Evolutionary conservation across 176 grass and related monocot genomes (phyloP), one percentile per base, ranked within the genome.

Genomic region (Musa schizocarpa): DNA sequence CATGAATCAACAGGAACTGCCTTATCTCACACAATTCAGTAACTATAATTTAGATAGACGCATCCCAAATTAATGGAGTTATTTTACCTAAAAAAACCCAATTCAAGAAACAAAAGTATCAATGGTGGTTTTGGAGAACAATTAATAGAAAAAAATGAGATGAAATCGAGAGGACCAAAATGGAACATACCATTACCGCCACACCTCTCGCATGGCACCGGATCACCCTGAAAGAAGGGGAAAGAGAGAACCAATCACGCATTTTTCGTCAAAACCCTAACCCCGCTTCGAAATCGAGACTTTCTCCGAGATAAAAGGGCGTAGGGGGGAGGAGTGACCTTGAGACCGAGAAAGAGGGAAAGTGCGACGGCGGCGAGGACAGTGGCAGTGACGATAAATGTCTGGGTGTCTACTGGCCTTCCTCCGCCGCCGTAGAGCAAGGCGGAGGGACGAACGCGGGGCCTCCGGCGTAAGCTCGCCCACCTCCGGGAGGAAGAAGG

Each of bases 291-390:
- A 14, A 68, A 48, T 65, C 17, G 56, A 65, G 67, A 13, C 17
- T 13, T 10, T 67, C 54, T 50, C 27, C 27, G 68, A 54, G 24
- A 49, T 49, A 8, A 16, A 1, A 54, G 62, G 72, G 61, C 8
- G 43, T 11, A 68, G 2, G 1, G 51, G 54, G 13, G 52, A 54
- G 8, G 1, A 12, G 34, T 4, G 49, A 96, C 92, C 92, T 91
- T 96, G 74, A 96, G 88, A 58, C 92, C 92, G 29, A 96, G 86
- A 21, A 89, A 74, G 63, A 96, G 86, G 67, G 86, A 96, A 57
- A 96, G 74, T 29, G 80, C 80, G 73, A 96, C 84, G 16, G 86
- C 92, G 27, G 84, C 75, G 52, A 96, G 52, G 72, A 91, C 86
- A 73, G 86, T 29, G 53, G 73, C 82, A 11, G 86, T 75, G 77